These are phyloP conservation scores for Cucumis sativus DNA, from an alignment of 306 rosid species.

Conservation along the genomic window Cucumber_9930_V3 NC_026656.2:17270001-17270500, in stretches of 20 bases:
- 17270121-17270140: constrained; percentile 16
- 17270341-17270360: constrained; percentile 21
- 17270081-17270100: not conserved
- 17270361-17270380: constrained; percentile 25
- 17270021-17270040: constrained; percentile 60
- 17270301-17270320: constrained; percentile 89
- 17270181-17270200: constrained; percentile 24
- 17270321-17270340: constrained; percentile 40
- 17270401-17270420: constrained; percentile 12
- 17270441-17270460: constrained; percentile 43
- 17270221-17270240: not conserved
- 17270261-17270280: constrained; percentile 45
- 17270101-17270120: not conserved
- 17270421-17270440: constrained; percentile 49
- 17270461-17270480: constrained; percentile 38
- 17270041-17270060: constrained; percentile 34
- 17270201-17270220: not conserved
- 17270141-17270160: constrained; percentile 35
- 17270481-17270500: not conserved
- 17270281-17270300: constrained; percentile 71
- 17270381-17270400: constrained; percentile 18
- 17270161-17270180: constrained; percentile 27
- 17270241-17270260: constrained; percentile 12
- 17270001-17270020: constrained; percentile 85
- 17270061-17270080: not conserved